Conservation (phyloP, 2,329 filamentous ascomycete genomes). For the Sporothrix euskadiensis region DNA sequence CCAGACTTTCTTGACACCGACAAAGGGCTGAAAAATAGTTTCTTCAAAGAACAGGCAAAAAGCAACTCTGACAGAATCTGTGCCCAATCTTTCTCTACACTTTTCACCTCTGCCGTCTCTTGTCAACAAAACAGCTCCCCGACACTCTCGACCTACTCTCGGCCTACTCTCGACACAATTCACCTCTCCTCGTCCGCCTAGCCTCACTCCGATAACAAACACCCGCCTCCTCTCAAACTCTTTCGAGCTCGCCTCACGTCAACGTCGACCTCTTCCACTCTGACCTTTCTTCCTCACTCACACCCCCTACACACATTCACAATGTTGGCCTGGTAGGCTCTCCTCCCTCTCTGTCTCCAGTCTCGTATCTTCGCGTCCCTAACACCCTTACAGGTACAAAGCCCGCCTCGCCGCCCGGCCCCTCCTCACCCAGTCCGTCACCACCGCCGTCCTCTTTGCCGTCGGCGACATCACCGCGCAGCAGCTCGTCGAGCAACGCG, state of each 20-base stretch:
- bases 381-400: conserved; percentile 68
- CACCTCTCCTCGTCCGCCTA: background rate
- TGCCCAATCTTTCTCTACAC: background rate
- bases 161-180: too few relatives aligned
- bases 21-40: background rate
- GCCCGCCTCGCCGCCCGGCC: conserved; percentile 76
- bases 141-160: background rate
- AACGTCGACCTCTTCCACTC: background rate
- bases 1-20: background rate
- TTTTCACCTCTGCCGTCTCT: background rate
- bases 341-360: background rate
- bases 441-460: conserved; percentile 88
- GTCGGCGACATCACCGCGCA: conserved; percentile 90
- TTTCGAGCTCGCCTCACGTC: background rate
- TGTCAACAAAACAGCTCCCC: conserved; percentile 6
- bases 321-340: conserved; percentile 32
- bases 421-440: conserved; percentile 85
- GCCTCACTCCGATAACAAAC: background rate
- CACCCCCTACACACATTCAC: background rate
- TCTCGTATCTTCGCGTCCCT: background rate
- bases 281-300: background rate
- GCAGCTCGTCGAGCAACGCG: conserved; percentile 82
- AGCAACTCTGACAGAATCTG: background rate
- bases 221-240: too few relatives aligned
- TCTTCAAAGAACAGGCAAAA: background rate